Conservation (phyloP, 805 yeast species). For the Hanseniaspora nectarophila region DNA sequence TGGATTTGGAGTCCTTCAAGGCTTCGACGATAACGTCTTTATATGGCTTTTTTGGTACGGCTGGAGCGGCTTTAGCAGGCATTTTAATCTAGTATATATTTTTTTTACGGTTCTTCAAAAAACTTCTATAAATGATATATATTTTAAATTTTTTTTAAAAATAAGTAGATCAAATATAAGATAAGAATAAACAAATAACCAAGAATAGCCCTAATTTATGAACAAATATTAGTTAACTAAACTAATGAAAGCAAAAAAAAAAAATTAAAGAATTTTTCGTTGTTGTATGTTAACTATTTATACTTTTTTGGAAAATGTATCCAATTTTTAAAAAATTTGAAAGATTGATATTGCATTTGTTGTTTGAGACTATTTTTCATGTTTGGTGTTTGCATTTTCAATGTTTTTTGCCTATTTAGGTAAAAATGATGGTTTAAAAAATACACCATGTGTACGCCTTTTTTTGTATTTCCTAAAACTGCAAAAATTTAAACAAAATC, state of each 20-base stretch:
- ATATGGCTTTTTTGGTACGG: slow-evolving; percentile 15
- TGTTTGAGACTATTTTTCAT: background rate
- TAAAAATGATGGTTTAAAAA: background rate
- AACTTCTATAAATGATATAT: no score
- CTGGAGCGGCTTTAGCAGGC: slow-evolving; percentile 14
- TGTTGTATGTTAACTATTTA: slow-evolving; percentile 16
- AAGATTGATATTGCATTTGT: background rate
- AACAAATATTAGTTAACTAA: no score
- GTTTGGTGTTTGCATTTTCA: background rate
- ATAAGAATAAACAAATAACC: no score
- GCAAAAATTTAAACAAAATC: background rate
- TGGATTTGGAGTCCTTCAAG: slow-evolving; percentile 56
- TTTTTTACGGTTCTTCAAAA: background rate
- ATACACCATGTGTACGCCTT: background rate
- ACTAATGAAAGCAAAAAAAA: background rate
- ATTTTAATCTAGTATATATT: slow-evolving; percentile 5
- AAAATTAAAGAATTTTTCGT: background rate
- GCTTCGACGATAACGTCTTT: slow-evolving; percentile 40
- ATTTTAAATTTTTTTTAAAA: no score
- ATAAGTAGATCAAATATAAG: no score
- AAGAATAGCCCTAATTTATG: background rate
- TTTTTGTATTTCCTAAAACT: background rate
- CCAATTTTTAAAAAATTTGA: background rate
- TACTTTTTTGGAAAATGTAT: background rate
- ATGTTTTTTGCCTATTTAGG: background rate